phyloP scores from a whole-genome alignment of 2,329 filamentous ascomycete species.

The Penicillium olsonii region DNA sequence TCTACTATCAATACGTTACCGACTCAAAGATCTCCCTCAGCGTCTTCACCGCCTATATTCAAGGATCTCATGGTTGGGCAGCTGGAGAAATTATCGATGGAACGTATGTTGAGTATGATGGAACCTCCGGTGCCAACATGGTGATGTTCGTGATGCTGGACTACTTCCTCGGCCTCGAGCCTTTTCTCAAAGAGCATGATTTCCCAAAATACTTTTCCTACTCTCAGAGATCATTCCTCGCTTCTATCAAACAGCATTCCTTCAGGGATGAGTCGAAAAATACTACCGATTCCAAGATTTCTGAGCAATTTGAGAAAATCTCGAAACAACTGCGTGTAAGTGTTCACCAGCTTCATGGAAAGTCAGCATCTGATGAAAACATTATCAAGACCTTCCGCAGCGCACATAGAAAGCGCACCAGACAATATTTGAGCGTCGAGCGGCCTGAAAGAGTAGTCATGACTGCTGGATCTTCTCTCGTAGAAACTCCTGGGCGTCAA shows the following conservation, averaged over 20 bases:
- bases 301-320: too few relatives aligned
- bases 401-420: neutral
- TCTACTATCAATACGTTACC: neutral
- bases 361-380: too few relatives aligned
- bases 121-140: conserved; percentile 37
- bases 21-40: conserved; percentile 27
- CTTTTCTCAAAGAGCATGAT: neutral
- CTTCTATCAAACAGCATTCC: neutral
- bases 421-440: neutral
- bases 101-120: conserved; percentile 32
- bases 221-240: neutral
- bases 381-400: neutral
- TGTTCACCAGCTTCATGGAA: too few relatives aligned
- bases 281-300: neutral
- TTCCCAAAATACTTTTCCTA: neutral
- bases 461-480: neutral
- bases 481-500: neutral
- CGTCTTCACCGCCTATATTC: conserved; percentile 36
- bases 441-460: neutral
- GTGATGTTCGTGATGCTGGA: conserved; percentile 22
- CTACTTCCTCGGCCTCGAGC: neutral
- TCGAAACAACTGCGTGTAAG: too few relatives aligned
- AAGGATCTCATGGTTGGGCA: conserved; percentile 43
- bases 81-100: conserved; percentile 28
- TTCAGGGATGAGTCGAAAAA: neutral